Conservation (phyloP, 1,284 basidiomycete species). For the Cutaneotrichosporon mucoides region DNA sequence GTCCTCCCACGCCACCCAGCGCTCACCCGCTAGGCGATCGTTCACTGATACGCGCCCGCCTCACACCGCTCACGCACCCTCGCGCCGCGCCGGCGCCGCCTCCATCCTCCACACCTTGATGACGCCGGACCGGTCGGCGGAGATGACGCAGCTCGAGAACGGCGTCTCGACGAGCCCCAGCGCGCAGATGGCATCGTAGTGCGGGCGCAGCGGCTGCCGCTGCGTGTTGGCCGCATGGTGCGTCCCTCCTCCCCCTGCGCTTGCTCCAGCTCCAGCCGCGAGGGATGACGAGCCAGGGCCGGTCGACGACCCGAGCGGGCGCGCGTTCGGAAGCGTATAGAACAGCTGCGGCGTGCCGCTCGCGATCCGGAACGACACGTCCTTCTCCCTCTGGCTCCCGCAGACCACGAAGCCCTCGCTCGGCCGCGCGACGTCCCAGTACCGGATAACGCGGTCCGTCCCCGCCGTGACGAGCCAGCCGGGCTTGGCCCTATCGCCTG, state of each 20-base stretch:
- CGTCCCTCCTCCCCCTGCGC: background rate
- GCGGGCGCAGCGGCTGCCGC: conserved; percentile 45
- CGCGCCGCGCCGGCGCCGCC: conserved; percentile 9
- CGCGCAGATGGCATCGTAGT: conserved; percentile 45
- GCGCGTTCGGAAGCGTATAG: conserved; percentile 32
- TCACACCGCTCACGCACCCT: background rate
- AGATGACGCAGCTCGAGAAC: conserved; percentile 45
- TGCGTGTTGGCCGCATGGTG: conserved; percentile 19
- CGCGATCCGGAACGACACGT: conserved; percentile 36
- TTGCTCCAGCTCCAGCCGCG: background rate
- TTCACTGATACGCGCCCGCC: too few species aligned
- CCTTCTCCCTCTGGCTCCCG: conserved; percentile 44
- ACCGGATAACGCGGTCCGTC: conserved; percentile 44
- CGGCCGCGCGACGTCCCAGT: conserved; percentile 40
- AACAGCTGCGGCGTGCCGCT: conserved; percentile 14
- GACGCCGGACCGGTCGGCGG: conserved; percentile 44
- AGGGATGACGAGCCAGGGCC: background rate
- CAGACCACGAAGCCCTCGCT: conserved; percentile 43
- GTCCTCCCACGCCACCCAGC: too few species aligned
- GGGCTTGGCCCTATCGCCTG: background rate
- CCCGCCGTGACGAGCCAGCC: conserved; percentile 45
- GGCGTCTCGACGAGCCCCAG: conserved; percentile 45
- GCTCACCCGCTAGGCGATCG: too few species aligned
- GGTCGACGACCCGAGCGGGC: background rate
- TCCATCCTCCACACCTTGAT: conserved; percentile 49